phyloP scores from a whole-genome alignment of 305 asterid genomes.

The Salvia sclarea region DNA sequence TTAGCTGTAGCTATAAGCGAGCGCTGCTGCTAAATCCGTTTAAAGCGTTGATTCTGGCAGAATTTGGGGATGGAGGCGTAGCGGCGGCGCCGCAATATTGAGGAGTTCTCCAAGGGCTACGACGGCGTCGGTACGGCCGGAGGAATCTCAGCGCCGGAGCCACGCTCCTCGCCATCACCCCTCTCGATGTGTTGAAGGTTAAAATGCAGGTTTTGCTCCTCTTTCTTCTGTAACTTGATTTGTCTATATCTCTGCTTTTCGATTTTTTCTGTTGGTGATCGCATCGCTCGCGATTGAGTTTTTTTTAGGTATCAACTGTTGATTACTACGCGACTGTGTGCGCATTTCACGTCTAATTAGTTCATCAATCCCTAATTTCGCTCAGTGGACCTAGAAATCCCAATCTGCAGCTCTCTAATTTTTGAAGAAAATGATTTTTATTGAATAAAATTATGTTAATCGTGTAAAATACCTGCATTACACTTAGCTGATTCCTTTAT shows the following conservation, averaged over 20 bases:
- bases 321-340: neutral
- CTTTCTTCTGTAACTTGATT: conserved; percentile 1
- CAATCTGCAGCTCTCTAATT: neutral
- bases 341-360: neutral
- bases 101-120: conserved; percentile 59
- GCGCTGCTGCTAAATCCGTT: neutral
- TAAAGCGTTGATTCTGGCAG: neutral
- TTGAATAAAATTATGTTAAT: neutral
- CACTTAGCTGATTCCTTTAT: neutral
- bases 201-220: conserved; percentile 62
- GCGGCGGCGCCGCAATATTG: conserved; percentile 31
- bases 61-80: conserved; percentile 21
- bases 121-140: conserved; percentile 61
- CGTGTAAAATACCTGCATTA: neutral
- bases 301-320: neutral
- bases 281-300: neutral
- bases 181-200: conserved; percentile 78
- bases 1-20: neutral
- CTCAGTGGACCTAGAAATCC: neutral
- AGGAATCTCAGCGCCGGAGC: conserved; percentile 72
- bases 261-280: neutral
- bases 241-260: neutral
- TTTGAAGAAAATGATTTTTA: neutral
- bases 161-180: conserved; percentile 70
- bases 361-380: neutral